Evolutionary conservation across 345 rosid species (phyloP), one percentile per base, ranked within the genome.

Genomic region (Anastatica hierochuntica): DNA sequence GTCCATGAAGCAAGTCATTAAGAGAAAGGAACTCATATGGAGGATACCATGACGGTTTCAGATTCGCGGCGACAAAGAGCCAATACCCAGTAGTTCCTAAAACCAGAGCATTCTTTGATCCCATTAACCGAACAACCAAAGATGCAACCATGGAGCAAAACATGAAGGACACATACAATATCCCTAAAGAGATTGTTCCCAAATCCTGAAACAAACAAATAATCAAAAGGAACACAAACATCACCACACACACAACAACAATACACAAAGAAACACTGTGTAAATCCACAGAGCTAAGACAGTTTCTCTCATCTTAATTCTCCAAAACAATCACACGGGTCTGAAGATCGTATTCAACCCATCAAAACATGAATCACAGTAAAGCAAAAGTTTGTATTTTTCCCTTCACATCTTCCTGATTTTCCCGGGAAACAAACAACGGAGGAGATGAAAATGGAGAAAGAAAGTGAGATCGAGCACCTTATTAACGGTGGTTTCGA

Each of bases 81-180:
- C 96, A 86, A 64, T 87, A 90, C 24, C 98, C 96, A 19, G 87
- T 74, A 39, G 87, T 86, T 53, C 97, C 97, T 52, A 90, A 75
- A 64, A 86, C 53, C 24, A 90, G 42, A 56, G 97, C 82, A 66
- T 79, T 84, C 86, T 82, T 90, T 10, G 96, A 76, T 20, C 97
- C 89, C 74, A 86, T 17, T 42, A 63, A 41, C 43, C 88, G 84
- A 64, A 90, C 96, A 73, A 86, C 84, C 82, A 74, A 54, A 12
- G 95, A 86, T 1, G 96, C 88, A 59, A 79, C 46, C 52, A 84
- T 66, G n/a, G 95, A 86, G 80, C 83, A 90, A 42, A 84, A 73
- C 36, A 82, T 84, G 69, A 90, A 90, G 47, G 97, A 90, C 6
- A 79, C 72, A 58, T 84, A 90, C 62, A 86, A 62, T 73, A 90